phyloP scores from a whole-genome alignment of 2,329 filamentous ascomycete species.

The Microdochium nivale region DNA sequence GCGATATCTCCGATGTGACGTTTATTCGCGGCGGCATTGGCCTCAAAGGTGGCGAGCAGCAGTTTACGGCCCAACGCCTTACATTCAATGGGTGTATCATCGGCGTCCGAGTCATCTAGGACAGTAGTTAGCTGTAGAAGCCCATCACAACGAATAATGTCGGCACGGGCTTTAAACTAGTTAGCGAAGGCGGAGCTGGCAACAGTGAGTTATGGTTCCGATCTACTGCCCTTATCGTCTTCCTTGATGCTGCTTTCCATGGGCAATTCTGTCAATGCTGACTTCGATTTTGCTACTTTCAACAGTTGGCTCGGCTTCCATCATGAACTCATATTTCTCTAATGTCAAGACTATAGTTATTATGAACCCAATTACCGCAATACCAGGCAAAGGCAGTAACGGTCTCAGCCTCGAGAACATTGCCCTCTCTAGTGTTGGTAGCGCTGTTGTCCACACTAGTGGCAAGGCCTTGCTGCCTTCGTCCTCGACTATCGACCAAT shows the following conservation, averaged over 20 bases:
- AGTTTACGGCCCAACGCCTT: conserved; percentile 51
- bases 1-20: conserved; percentile 48
- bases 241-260: too few species aligned
- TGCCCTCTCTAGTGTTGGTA: conserved; percentile 29
- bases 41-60: conserved; percentile 54
- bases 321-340: conserved; percentile 44
- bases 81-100: conserved; percentile 41
- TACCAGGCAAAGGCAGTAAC: conserved; percentile 33
- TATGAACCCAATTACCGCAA: conserved; percentile 30
- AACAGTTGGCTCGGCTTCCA: conserved; percentile 43
- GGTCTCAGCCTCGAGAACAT: conserved; percentile 47
- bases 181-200: conserved; percentile 26
- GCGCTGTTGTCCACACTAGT: conserved; percentile 25
- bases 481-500: not conserved
- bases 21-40: conserved; percentile 55
- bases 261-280: not conserved
- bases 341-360: conserved; percentile 38
- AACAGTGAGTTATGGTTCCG: not conserved
- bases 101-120: conserved; percentile 48
- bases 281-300: conserved; percentile 3
- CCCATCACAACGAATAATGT: conserved; percentile 31
- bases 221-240: too few species aligned
- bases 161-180: conserved; percentile 13
- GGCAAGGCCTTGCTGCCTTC: not conserved
- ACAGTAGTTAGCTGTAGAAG: conserved; percentile 40